Conservation (phyloP, 2,329 filamentous ascomycete species). For the Phialophora tarda region DNA sequence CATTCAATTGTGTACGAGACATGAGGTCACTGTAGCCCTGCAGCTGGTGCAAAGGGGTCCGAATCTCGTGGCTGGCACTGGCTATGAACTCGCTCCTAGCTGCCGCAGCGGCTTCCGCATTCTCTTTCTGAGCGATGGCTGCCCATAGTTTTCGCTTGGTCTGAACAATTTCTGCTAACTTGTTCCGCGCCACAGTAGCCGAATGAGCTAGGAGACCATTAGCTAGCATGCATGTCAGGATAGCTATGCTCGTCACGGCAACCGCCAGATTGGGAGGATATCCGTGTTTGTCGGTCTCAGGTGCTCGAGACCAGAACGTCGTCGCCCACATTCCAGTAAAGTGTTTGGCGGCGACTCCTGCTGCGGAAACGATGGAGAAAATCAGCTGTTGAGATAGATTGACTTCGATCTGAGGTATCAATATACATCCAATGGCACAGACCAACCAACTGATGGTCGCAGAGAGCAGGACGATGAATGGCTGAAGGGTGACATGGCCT, state of each 20-base stretch:
- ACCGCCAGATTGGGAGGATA: conserved; percentile 44
- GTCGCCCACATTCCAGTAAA: conserved; percentile 45
- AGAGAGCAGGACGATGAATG: conserved; percentile 41
- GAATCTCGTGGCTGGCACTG: conserved; percentile 47
- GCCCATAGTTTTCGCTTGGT: conserved; percentile 45
- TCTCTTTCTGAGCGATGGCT: conserved; percentile 45
- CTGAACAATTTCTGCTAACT: conserved; percentile 45
- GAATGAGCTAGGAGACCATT: conserved; percentile 46
- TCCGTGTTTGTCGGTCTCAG: conserved; percentile 40
- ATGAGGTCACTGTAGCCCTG: conserved; percentile 47
- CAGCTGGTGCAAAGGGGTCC: conserved; percentile 46
- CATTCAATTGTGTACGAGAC: conserved; percentile 42
- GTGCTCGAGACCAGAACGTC: conserved; percentile 42
- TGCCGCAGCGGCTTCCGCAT: conserved; percentile 44
- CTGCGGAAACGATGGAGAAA: conserved; percentile 43
- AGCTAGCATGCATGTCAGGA: conserved; percentile 45
- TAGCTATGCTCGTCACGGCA: conserved; percentile 44
- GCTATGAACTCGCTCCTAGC: conserved; percentile 46
- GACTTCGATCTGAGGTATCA: conserved; percentile 45
- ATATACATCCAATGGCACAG: conserved; percentile 43
- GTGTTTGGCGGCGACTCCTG: conserved; percentile 47
- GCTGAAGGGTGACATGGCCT: conserved; percentile 42
- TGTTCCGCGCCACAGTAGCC: conserved; percentile 46
- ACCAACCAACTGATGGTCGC: conserved; percentile 45
- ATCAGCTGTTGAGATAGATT: conserved; percentile 43